Percentiles rank a stretch among this genome's conserved stretches.
These are phyloP conservation scores for Aspergillus pseudoterreus DNA, from an alignment of 2,329 filamentous ascomycete species.

Conservation along the genomic window DNA sequence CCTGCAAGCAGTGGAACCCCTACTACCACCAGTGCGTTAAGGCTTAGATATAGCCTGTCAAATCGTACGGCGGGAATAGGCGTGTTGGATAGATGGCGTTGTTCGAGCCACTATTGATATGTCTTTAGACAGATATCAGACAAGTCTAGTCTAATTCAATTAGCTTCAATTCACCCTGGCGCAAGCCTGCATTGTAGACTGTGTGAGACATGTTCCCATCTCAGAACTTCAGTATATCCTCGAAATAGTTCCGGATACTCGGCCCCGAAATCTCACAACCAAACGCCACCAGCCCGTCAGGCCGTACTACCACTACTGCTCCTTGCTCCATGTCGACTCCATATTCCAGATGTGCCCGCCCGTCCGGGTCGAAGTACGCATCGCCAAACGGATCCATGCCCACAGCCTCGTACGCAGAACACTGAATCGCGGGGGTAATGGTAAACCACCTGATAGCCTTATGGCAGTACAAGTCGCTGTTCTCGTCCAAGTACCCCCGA, in stretches of 20 bases:
- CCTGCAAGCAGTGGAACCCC: slow-evolving; percentile 19
- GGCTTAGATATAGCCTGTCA: slow-evolving; percentile 2
- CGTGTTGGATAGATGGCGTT: background rate
- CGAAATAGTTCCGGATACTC: background rate
- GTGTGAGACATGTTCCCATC: background rate
- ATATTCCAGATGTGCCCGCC: slow-evolving; percentile 7
- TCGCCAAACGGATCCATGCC: slow-evolving; percentile 1
- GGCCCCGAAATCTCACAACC: background rate
- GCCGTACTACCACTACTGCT: slow-evolving; percentile 1
- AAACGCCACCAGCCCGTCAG: slow-evolving; percentile 5
- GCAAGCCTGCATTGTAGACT: background rate
- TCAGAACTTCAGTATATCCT: background rate
- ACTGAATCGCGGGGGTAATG: slow-evolving; percentile 2
- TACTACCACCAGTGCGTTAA: slow-evolving; percentile 20
- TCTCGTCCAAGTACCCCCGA: background rate
- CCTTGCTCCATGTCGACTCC: slow-evolving; percentile 2
- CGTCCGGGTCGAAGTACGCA: slow-evolving; percentile 5
- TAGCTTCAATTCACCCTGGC: too few species aligned
- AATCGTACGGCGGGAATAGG: background rate
- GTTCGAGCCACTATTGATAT: background rate
- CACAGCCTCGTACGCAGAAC: slow-evolving; percentile 1
- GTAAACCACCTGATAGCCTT: background rate
- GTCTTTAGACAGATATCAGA: background rate
- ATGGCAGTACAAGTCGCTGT: background rate
- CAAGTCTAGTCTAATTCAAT: background rate